Evolutionary conservation across 257 asterid genomes (phyloP).

Genomic region (Plantago ovata): DNA sequence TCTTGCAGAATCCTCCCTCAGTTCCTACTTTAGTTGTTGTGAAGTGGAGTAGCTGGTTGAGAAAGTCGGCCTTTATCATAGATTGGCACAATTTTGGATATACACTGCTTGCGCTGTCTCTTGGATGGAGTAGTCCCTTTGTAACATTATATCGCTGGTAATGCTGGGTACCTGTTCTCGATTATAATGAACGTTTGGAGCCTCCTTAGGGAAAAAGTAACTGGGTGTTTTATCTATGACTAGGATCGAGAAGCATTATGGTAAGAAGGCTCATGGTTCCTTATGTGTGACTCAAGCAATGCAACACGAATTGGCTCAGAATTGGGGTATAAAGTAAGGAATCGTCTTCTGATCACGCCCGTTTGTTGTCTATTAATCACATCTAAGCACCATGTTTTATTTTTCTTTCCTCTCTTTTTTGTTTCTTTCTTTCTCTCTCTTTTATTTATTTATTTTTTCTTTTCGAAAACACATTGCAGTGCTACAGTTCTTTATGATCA

Average conservation of each 20-base stretch:
- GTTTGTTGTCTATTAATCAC: neutral
- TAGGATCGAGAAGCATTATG: constrained; percentile 91
- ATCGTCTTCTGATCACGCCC: constrained; percentile 6
- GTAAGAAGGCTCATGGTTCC: constrained; percentile 88
- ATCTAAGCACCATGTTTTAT: constrained; percentile 8
- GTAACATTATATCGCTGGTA: constrained; percentile 83
- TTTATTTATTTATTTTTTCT: no score
- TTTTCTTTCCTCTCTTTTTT: constrained; percentile 8
- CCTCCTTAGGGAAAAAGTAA: constrained; percentile 12
- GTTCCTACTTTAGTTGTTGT: constrained; percentile 95
- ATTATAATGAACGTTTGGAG: constrained; percentile 13
- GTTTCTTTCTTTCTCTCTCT: constrained; percentile 22
- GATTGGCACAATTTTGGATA: constrained; percentile 99
- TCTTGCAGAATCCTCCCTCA: constrained; percentile 93
- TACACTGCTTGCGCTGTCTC: constrained; percentile 77
- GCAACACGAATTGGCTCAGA: constrained; percentile 93
- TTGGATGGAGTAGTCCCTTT: constrained; percentile 73
- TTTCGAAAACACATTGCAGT: constrained; percentile 37
- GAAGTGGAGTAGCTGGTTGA: constrained; percentile 85
- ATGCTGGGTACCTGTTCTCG: constrained; percentile 16
- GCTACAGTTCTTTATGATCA: constrained; percentile 92
- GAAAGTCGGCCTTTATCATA: constrained; percentile 61
- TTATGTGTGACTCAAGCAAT: constrained; percentile 93
- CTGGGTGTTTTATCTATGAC: constrained; percentile 27
- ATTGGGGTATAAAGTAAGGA: constrained; percentile 83